Evolutionary conservation across 2,329 filamentous ascomycete genomes (phyloP).

Genomic region (Chrysoporthe puriensis): DNA sequence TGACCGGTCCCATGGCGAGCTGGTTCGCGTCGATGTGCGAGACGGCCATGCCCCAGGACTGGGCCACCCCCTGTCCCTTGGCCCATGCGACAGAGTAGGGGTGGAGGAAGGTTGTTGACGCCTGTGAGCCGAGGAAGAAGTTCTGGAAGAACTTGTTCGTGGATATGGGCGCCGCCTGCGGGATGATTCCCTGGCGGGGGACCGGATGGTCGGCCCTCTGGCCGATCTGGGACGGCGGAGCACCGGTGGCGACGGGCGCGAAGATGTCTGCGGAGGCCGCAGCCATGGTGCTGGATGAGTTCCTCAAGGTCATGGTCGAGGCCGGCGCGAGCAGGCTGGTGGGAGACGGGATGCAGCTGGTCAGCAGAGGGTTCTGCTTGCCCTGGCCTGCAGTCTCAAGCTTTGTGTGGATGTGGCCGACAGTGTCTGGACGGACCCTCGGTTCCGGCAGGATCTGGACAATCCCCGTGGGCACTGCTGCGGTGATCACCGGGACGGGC

Average conservation of each 20-base stretch:
- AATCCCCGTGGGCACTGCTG: slow-evolving; percentile 36
- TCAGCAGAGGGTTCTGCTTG: slow-evolving; percentile 33
- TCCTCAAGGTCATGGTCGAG: slow-evolving; percentile 32
- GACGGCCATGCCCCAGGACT: slow-evolving; percentile 77
- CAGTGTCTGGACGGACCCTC: slow-evolving; percentile 36
- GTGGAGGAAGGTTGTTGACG: slow-evolving; percentile 71
- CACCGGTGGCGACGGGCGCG: slow-evolving; percentile 55
- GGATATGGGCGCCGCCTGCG: slow-evolving; percentile 54
- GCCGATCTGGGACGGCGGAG: slow-evolving; percentile 53
- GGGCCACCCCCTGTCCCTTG: slow-evolving; percentile 62
- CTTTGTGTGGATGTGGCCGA: slow-evolving; percentile 39
- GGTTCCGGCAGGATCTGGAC: slow-evolving; percentile 41
- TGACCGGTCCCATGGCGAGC: slow-evolving; percentile 66
- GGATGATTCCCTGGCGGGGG: slow-evolving; percentile 57
- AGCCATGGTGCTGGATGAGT: slow-evolving; percentile 31
- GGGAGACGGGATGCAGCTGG: slow-evolving; percentile 27
- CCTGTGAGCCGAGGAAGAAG: slow-evolving; percentile 76
- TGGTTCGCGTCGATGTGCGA: slow-evolving; percentile 73
- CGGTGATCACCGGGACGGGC: slow-evolving; percentile 39
- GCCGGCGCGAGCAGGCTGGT: slow-evolving; percentile 17
- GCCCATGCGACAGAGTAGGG: slow-evolving; percentile 74
- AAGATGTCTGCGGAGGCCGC: slow-evolving; percentile 54
- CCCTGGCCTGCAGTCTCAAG: slow-evolving; percentile 36
- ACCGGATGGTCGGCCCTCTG: slow-evolving; percentile 62
- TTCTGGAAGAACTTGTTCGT: slow-evolving; percentile 87